phyloP scores from a whole-genome alignment of 2,329 filamentous ascomycete species.

The Penicillium vulpinum region DNA sequence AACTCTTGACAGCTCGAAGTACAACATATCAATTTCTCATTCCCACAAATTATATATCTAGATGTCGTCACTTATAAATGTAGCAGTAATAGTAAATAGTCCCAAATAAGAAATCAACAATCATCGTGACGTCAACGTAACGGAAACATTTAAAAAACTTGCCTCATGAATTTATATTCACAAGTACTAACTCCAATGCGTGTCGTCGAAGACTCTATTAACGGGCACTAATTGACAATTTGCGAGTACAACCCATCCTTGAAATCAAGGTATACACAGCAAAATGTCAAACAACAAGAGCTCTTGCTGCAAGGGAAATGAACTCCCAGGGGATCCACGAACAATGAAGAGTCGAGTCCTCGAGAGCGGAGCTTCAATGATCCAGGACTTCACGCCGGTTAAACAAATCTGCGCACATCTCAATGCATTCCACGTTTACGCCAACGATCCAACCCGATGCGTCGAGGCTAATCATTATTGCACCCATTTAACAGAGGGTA shows the following conservation, averaged over 20 bases:
- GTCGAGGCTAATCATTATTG: conserved; percentile 87
- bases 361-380: conserved; percentile 38
- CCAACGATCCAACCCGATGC: conserved; percentile 65
- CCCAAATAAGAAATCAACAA: not conserved
- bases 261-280: not conserved
- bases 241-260: not conserved
- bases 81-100: not conserved
- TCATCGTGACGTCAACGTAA: conserved; percentile 9
- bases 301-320: conserved; percentile 6
- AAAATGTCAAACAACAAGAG: conserved; percentile 17
- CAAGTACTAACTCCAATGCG: not conserved
- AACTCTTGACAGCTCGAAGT: not conserved
- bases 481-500: conserved; percentile 67
- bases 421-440: conserved; percentile 84
- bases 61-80: not conserved
- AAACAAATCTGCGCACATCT: conserved; percentile 78
- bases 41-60: not conserved
- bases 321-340: conserved; percentile 33
- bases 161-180: not conserved
- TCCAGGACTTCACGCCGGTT: conserved; percentile 63
- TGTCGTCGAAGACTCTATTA: not conserved
- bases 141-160: not conserved
- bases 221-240: not conserved
- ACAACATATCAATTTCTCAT: too few relatives aligned
- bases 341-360: conserved; percentile 40